Evolutionary conservation across 176 grass and related monocot genomes (phyloP), one percentile per base, ranked within the genome.

Genomic region (Puccinellia tenuiflora): DNA sequence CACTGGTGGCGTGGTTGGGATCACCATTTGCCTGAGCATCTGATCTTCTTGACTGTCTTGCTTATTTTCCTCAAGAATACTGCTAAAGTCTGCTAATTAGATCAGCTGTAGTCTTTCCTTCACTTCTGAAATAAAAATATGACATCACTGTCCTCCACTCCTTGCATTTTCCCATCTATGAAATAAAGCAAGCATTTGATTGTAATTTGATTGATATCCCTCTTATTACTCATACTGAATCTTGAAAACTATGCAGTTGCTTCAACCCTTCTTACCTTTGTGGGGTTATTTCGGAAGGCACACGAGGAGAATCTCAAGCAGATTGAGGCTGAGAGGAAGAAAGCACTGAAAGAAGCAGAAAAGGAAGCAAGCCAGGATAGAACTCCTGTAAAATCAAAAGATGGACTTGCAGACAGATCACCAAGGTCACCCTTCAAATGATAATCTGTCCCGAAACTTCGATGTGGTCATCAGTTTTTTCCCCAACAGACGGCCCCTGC

Each of bases 251-350:
- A 73, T 83, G 89, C 87, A 98, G 96, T 98, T 74, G 86, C 92
- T 57, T 75, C 85, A 15, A 98, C 96, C 17, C 82, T 98, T 82
- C 71, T 98, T 52, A 93, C 90, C 69, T 98, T 98, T 77, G 87
- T 95, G 76, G 85, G 83, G 9, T 82, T 95, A 59, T 92, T 95
- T 81, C 91, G 83, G 53, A 88, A 85, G 80, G 87, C 96, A 28
- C 89, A 90, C 14, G 96, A 98, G 38, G 96, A 98, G 77, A 98
- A 98, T 85, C 64, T 88, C 29, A 95, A 93, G 77, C 81, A 95
- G 55, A 92, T 88, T 46, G 92, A 95, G 75, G 70, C 81, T 59
- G 89, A 90, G 73, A 98, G 86, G 87, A 98, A 98, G 77, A 95
- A 95, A 86, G 91, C 92, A 54, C 90, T 76, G 51, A 98, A 95